Conservation (phyloP, 1,139 yeast genomes). For the Zygotorulaspora mrakii region DNA sequence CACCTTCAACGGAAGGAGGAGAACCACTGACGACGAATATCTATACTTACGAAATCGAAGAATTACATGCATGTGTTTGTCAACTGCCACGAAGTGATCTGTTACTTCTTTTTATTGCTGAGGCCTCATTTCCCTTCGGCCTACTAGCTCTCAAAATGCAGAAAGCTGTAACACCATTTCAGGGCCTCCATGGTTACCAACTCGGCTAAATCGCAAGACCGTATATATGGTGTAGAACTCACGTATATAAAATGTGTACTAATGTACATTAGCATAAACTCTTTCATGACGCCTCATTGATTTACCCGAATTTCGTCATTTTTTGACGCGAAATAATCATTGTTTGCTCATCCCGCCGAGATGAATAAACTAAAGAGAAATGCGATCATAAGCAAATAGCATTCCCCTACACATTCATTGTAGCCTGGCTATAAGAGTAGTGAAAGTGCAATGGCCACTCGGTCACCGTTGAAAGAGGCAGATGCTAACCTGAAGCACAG, state of each 20-base stretch:
- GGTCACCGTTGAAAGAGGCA: conserved; percentile 36
- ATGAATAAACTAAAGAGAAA: conserved; percentile 2
- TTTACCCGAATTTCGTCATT: conserved; percentile 1
- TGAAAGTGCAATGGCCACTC: conserved; percentile 18
- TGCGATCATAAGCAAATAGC: too few relatives aligned
- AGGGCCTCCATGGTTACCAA: conserved; percentile 29
- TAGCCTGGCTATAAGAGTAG: conserved; percentile 3
- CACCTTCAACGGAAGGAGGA: conserved; percentile 4
- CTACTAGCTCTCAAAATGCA: conserved; percentile 31
- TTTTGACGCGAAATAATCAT: conserved; percentile 13
- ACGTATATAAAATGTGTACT: too few relatives aligned
- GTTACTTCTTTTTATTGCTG: conserved; percentile 28
- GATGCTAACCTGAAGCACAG: conserved; percentile 29
- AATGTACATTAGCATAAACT: not conserved
- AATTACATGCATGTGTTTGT: conserved; percentile 32
- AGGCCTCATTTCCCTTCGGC: conserved; percentile 30
- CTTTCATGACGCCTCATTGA: not conserved
- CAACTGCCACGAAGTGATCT: conserved; percentile 33
- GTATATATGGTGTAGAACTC: not conserved
- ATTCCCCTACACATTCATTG: too few relatives aligned
- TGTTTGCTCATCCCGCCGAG: conserved; percentile 3
- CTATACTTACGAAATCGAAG: conserved; percentile 34
- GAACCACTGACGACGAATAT: conserved; percentile 19
- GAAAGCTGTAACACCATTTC: conserved; percentile 22
- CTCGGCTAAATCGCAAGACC: conserved; percentile 16